Conservation (phyloP, 1,139 yeast genomes). For the Suhomyces choctaworum region DNA sequence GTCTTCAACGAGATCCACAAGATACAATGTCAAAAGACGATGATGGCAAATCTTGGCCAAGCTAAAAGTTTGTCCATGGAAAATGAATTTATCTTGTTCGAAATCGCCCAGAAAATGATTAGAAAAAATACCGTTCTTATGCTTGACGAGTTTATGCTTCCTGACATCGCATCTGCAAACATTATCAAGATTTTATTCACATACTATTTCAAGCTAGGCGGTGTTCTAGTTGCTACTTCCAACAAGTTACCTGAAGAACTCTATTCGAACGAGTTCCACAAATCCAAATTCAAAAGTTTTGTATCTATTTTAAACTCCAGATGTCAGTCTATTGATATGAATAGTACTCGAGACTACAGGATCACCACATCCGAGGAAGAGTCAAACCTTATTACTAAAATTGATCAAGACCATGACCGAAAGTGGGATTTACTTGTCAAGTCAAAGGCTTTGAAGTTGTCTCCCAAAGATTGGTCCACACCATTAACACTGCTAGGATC, state of each 20-base stretch:
- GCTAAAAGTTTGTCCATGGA: constrained; percentile 40
- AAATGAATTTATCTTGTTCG: constrained; percentile 64
- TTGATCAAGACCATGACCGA: constrained; percentile 24
- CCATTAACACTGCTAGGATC: constrained; percentile 21
- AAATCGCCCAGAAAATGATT: constrained; percentile 67
- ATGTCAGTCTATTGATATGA: constrained; percentile 65
- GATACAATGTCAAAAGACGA: constrained; percentile 40
- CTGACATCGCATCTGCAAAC: constrained; percentile 72
- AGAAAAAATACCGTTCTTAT: constrained; percentile 57
- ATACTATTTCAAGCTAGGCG: constrained; percentile 70
- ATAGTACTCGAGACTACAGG: constrained; percentile 58
- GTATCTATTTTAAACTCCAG: constrained; percentile 58
- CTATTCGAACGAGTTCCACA: constrained; percentile 64
- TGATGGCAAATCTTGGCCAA: constrained; percentile 10
- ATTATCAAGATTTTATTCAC: constrained; percentile 64
- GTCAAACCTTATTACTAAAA: constrained; percentile 33
- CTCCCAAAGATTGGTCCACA: constrained; percentile 8
- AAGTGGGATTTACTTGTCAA: constrained; percentile 41
- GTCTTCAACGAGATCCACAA: constrained; percentile 62
- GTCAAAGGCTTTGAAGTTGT: constrained; percentile 6
- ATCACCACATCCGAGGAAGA: constrained; percentile 34
- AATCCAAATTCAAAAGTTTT: constrained; percentile 56
- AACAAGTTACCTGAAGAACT: constrained; percentile 70
- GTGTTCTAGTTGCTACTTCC: constrained; percentile 72
- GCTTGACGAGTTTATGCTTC: constrained; percentile 73